A percentile compares a stretch with the other conserved stretches of the same genome.
Evolutionary conservation across 139 green algal species (phyloP).

Genomic region (Chlamydomonas sp.): DNA sequence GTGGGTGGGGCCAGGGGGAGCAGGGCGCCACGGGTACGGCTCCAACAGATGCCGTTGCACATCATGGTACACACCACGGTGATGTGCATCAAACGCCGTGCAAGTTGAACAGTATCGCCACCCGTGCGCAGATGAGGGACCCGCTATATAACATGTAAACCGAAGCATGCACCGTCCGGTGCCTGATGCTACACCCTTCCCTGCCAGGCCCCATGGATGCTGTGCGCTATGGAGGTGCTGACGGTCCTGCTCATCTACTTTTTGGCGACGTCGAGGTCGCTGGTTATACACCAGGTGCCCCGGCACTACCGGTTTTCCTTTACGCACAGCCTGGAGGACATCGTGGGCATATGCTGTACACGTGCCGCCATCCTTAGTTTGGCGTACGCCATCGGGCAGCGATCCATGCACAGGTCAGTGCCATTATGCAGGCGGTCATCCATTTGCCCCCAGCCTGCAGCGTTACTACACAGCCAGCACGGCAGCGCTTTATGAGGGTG

Average conservation of each 20-base stretch:
- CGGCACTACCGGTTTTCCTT: slow-evolving; percentile 54
- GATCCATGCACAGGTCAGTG: slow-evolving; percentile 51
- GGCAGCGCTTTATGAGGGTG: too few relatives aligned
- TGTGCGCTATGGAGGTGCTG: slow-evolving; percentile 55
- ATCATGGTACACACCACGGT: too few relatives aligned
- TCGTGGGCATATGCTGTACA: slow-evolving; percentile 53
- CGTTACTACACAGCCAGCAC: too few relatives aligned
- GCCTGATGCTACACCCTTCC: too few relatives aligned
- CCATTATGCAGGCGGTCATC: not conserved
- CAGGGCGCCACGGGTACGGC: too few relatives aligned
- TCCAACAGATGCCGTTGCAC: too few relatives aligned
- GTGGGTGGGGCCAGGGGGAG: too few relatives aligned
- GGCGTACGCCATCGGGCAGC: slow-evolving; percentile 51
- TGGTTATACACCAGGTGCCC: slow-evolving; percentile 30
- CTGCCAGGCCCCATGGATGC: slow-evolving; percentile 62
- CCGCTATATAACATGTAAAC: too few relatives aligned
- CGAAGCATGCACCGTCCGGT: too few relatives aligned
- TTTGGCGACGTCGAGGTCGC: slow-evolving; percentile 34
- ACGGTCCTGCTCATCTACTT: slow-evolving; percentile 60
- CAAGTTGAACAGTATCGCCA: too few relatives aligned
- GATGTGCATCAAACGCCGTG: too few relatives aligned
- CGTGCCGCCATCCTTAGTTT: slow-evolving; percentile 55
- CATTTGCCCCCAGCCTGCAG: not conserved
- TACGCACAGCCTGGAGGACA: slow-evolving; percentile 61
- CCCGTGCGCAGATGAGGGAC: too few relatives aligned